Conservation (phyloP, 139 green algal species). For the Penium margaritaceum region DNA sequence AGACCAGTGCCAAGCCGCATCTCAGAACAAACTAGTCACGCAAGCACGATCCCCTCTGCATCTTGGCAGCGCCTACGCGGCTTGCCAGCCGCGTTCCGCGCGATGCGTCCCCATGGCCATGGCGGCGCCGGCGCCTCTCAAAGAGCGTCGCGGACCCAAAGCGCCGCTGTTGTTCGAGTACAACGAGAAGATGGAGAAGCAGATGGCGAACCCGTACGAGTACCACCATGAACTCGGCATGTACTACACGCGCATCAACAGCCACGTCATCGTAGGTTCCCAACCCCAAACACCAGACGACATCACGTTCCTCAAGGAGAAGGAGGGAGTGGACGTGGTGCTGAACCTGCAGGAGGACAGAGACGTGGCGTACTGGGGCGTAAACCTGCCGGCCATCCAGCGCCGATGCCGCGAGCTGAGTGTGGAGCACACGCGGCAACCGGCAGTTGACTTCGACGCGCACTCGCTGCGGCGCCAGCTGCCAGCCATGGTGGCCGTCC, state of each 20-base stretch:
- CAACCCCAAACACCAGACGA: slow-evolving; percentile 23
- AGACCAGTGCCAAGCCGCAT: too few species aligned
- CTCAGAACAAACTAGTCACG: too few species aligned
- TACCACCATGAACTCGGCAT: slow-evolving; percentile 30
- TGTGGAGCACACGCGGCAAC: slow-evolving; percentile 15
- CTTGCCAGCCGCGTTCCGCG: too few species aligned
- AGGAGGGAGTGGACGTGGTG: slow-evolving; percentile 27
- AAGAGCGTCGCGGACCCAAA: too few species aligned
- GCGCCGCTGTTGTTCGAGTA: too few species aligned
- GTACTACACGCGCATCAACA: slow-evolving; percentile 38
- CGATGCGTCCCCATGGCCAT: too few species aligned
- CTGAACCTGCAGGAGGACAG: slow-evolving; percentile 46
- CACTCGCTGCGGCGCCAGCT: slow-evolving; percentile 26
- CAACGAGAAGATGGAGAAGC: slow-evolving; percentile 23
- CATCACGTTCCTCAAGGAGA: slow-evolving; percentile 19
- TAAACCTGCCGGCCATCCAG: slow-evolving; percentile 16
- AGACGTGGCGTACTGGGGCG: slow-evolving; percentile 43
- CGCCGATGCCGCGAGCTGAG: neutral
- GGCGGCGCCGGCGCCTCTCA: too few species aligned
- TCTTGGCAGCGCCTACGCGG: too few species aligned
- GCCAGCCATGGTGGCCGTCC: slow-evolving; percentile 6
- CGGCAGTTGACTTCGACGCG: slow-evolving; percentile 37
- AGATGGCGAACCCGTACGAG: slow-evolving; percentile 18
- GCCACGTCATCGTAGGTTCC: slow-evolving; percentile 35
- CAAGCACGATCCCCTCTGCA: too few species aligned